Evolutionary conservation across 495 filamentous ascomycete species (phyloP).

Genomic region (Penicillium samsonianum): DNA sequence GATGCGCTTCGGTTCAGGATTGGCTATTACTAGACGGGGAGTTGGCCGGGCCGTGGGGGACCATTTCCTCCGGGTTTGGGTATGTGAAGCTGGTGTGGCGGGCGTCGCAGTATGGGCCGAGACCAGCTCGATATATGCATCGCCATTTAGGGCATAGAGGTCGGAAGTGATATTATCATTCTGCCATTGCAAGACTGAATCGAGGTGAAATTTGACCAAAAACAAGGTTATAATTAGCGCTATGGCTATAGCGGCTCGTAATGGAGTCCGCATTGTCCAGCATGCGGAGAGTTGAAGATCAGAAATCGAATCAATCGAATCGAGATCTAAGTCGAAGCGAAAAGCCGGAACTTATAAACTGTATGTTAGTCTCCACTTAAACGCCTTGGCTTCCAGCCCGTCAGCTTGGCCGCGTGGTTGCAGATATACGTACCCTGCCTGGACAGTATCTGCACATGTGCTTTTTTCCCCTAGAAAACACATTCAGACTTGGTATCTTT

Average conservation of each 20-base stretch:
- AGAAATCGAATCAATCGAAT: neutral
- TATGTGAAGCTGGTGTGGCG: neutral
- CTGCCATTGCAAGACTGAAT: conserved; percentile 23
- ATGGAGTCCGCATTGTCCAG: conserved; percentile 21
- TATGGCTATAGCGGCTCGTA: conserved; percentile 20
- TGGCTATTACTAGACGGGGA: conserved; percentile 1
- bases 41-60: conserved; percentile 15
- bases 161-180: conserved; percentile 2
- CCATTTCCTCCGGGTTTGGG: conserved; percentile 11
- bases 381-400: conserved; percentile 10
- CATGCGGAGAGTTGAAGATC: neutral
- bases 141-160: conserved; percentile 13
- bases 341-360: conserved; percentile 6
- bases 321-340: neutral
- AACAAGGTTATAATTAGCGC: conserved; percentile 20
- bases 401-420: conserved; percentile 9
- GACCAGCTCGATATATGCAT: conserved; percentile 33
- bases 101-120: conserved; percentile 13
- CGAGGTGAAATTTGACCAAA: conserved; percentile 25
- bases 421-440: neutral
- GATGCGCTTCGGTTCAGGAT: conserved; percentile 18
- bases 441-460: neutral
- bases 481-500: neutral
- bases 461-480: neutral
- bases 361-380: neutral